Percentiles rank a stretch among this genome's conserved stretches.
These are phyloP conservation scores for Monosporozyma solicola DNA, from an alignment of 805 yeast genomes.

Conservation along the genomic window DNA sequence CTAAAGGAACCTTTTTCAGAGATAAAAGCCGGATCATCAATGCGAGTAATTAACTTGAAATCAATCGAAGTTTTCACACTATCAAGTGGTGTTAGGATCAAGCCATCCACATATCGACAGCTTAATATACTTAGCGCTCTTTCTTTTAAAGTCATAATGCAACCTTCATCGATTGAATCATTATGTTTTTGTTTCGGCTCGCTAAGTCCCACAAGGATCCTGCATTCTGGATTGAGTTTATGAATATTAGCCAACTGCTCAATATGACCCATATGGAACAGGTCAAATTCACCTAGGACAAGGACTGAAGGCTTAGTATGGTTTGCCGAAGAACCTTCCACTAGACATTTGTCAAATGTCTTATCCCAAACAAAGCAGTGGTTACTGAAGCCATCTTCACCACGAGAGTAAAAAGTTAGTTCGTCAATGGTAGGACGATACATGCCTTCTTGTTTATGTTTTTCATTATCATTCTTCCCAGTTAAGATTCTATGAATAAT, in stretches of 20 bases:
- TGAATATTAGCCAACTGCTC: slow-evolving; percentile 50
- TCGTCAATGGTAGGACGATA: slow-evolving; percentile 10
- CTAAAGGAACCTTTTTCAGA: slow-evolving; percentile 41
- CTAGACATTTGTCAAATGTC: slow-evolving; percentile 28
- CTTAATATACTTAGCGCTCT: slow-evolving; percentile 82
- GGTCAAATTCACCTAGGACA: slow-evolving; percentile 78
- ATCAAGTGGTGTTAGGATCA: slow-evolving; percentile 38
- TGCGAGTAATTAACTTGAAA: not conserved
- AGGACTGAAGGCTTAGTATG: slow-evolving; percentile 4
- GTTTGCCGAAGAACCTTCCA: slow-evolving; percentile 16
- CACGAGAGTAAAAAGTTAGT: slow-evolving; percentile 49
- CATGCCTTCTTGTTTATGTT: not conserved
- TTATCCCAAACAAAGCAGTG: slow-evolving; percentile 50
- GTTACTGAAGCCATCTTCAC: slow-evolving; percentile 45
- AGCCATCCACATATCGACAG: slow-evolving; percentile 74
- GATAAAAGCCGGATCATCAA: not conserved
- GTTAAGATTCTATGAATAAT: slow-evolving; percentile 78
- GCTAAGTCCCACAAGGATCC: slow-evolving; percentile 44
- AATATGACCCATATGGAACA: slow-evolving; percentile 90
- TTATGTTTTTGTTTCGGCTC: not conserved
- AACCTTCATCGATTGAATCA: slow-evolving; percentile 34
- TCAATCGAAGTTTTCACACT: not conserved
- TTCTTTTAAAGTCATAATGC: slow-evolving; percentile 83
- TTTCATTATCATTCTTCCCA: slow-evolving; percentile 8
- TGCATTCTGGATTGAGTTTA: slow-evolving; percentile 35